A percentile compares a stretch with the other conserved stretches of the same genome.
Conservation (phyloP, 768 basidiomycete genomes). For the Paxillus involutus region DNA sequence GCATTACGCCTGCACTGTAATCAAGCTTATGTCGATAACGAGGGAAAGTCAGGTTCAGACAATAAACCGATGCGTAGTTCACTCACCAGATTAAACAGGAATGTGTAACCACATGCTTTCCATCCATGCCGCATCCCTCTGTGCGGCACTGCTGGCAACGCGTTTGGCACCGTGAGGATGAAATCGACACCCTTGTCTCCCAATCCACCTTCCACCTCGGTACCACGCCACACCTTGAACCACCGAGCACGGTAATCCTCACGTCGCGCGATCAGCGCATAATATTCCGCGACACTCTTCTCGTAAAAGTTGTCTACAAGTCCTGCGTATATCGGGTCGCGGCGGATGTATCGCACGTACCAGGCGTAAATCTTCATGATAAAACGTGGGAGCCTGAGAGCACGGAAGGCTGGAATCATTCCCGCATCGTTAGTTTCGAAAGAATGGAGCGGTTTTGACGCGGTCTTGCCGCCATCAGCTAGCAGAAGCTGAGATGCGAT, state of each 20-base stretch:
- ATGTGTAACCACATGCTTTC: constrained; percentile 62
- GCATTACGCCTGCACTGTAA: constrained; percentile 45
- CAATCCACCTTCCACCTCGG: constrained; percentile 18
- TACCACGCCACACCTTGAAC: constrained; percentile 34
- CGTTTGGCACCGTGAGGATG: constrained; percentile 58
- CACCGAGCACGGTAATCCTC: constrained; percentile 41
- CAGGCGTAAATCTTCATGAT: constrained; percentile 47
- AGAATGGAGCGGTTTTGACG: constrained; percentile 29
- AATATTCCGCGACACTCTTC: constrained; percentile 53
- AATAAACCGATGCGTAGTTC: not conserved
- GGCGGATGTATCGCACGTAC: constrained; percentile 51
- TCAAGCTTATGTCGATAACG: constrained; percentile 35
- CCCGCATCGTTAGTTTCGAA: constrained; percentile 53
- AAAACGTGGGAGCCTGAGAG: constrained; percentile 47
- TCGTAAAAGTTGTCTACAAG: constrained; percentile 47
- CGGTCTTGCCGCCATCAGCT: constrained; percentile 47
- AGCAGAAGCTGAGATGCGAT: constrained; percentile 53
- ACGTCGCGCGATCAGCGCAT: constrained; percentile 45
- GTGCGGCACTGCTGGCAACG: constrained; percentile 59
- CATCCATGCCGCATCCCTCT: constrained; percentile 53
- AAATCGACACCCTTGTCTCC: constrained; percentile 56
- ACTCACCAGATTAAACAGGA: constrained; percentile 65
- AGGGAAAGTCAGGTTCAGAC: not conserved
- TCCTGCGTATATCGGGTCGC: constrained; percentile 53
- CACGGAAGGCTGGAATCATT: constrained; percentile 36